These are phyloP conservation scores for Prorocentrum cordatum DNA, from an alignment of 169 alveolate genomes.

Conservation along the genomic window DNA sequence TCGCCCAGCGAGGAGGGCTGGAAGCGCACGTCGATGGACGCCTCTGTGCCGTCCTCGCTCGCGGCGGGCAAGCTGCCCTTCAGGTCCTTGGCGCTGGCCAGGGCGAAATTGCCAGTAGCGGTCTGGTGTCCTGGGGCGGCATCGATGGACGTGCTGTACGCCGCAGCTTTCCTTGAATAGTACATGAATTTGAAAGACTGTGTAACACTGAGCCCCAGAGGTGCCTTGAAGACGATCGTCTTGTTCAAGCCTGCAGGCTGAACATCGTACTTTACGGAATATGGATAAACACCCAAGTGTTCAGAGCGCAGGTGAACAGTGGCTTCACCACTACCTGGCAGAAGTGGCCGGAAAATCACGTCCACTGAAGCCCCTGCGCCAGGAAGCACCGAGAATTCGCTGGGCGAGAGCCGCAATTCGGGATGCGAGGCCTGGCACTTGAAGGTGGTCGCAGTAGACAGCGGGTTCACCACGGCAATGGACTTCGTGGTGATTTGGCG, in stretches of 20 bases:
- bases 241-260: slow-evolving; percentile 1
- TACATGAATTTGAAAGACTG: neutral
- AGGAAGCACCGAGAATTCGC: neutral
- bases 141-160: slow-evolving; percentile 29
- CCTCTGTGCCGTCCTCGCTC: slow-evolving; percentile 19
- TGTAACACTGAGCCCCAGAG: neutral
- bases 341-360: neutral
- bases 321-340: neutral
- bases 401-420: neutral
- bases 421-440: neutral
- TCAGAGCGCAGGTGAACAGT: neutral
- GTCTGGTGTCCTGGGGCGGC: slow-evolving; percentile 17
- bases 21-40: slow-evolving; percentile 50
- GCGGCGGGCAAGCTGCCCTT: too few species aligned
- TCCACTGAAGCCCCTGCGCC: neutral
- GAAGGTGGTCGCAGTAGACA: neutral
- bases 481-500: slow-evolving; percentile 7
- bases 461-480: slow-evolving; percentile 10
- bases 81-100: too few species aligned
- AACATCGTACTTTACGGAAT: neutral
- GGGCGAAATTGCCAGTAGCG: neutral
- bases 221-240: slow-evolving; percentile 56
- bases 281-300: neutral
- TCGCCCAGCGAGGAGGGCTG: slow-evolving; percentile 73
- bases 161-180: neutral